A percentile compares a stretch with the other conserved stretches of the same genome.
Conservation (phyloP, 208 protist genomes). For the Tritrichomonas foetus region DNA sequence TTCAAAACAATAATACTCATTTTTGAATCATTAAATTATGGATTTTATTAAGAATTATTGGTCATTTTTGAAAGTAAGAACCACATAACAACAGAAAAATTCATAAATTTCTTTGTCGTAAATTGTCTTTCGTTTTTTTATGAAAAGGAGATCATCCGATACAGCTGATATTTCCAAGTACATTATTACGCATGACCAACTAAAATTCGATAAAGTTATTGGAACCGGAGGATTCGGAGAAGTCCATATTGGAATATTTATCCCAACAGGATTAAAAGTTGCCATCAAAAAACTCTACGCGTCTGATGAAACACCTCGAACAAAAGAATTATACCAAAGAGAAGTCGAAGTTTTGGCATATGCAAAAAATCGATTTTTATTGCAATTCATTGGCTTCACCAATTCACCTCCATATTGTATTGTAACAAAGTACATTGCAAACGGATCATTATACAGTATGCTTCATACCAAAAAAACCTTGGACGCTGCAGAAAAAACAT, state of each 20-base stretch:
- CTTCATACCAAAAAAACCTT: neutral
- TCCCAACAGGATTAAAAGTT: neutral
- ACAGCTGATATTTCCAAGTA: neutral
- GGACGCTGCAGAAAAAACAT: neutral
- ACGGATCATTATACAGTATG: neutral
- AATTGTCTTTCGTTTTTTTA: too few relatives aligned
- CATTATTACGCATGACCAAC: neutral
- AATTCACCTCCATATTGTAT: neutral
- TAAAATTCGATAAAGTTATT: neutral
- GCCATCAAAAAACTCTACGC: neutral
- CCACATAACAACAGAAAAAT: too few relatives aligned
- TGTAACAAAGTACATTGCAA: slow-evolving; percentile 1
- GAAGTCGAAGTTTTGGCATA: neutral
- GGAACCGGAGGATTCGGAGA: neutral
- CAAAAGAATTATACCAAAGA: neutral
- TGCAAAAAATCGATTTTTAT: neutral
- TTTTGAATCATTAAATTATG: too few relatives aligned
- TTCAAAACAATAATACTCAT: too few relatives aligned
- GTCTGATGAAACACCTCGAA: neutral
- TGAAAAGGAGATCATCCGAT: too few relatives aligned
- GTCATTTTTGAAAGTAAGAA: too few relatives aligned
- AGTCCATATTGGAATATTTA: neutral
- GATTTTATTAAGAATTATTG: too few relatives aligned
- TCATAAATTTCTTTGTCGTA: too few relatives aligned
- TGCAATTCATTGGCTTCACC: neutral